phyloP scores from a whole-genome alignment of 2,329 filamentous ascomycete genomes.

The Aspergillus sp. region DNA sequence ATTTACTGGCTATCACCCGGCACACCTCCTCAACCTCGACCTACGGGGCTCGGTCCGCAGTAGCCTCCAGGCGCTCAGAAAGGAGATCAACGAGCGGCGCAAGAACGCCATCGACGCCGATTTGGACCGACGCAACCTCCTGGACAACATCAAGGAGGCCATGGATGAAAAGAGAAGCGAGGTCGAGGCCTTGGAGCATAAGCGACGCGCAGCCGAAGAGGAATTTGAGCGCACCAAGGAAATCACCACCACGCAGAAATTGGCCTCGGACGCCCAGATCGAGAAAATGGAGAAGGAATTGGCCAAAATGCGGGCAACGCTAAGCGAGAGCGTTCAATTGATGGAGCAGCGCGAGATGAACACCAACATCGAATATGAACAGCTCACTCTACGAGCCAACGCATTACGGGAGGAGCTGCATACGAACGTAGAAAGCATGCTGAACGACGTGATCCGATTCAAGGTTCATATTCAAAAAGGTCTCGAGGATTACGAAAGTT shows the following conservation, averaged over 20 bases:
- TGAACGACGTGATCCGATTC: slow-evolving; percentile 97
- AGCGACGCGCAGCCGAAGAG: slow-evolving; percentile 82
- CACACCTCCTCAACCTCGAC: slow-evolving; percentile 85
- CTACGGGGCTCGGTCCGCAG: slow-evolving; percentile 79
- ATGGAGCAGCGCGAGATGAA: slow-evolving; percentile 97
- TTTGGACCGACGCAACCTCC: slow-evolving; percentile 89
- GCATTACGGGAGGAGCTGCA: slow-evolving; percentile 94
- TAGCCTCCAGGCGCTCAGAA: slow-evolving; percentile 73
- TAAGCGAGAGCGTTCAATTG: slow-evolving; percentile 83
- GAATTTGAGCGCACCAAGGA: slow-evolving; percentile 95
- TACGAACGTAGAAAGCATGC: slow-evolving; percentile 90
- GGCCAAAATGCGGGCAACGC: slow-evolving; percentile 81
- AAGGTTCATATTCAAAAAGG: slow-evolving; percentile 95
- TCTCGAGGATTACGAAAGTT: slow-evolving; percentile 90
- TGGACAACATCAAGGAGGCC: slow-evolving; percentile 93
- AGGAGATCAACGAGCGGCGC: slow-evolving; percentile 88
- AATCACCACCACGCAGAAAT: slow-evolving; percentile 80
- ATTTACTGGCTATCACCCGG: slow-evolving; percentile 83
- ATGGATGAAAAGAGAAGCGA: slow-evolving; percentile 94
- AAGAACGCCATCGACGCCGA: slow-evolving; percentile 81
- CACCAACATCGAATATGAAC: slow-evolving; percentile 93
- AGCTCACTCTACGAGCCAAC: slow-evolving; percentile 80
- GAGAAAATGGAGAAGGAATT: slow-evolving; percentile 99
- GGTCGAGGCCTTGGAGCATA: slow-evolving; percentile 86
- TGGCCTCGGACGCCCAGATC: slow-evolving; percentile 87